Evolutionary conservation across 2,329 filamentous ascomycete species (phyloP), one percentile per base, ranked within the genome.

Genomic region (Lecanicillium sp.): DNA sequence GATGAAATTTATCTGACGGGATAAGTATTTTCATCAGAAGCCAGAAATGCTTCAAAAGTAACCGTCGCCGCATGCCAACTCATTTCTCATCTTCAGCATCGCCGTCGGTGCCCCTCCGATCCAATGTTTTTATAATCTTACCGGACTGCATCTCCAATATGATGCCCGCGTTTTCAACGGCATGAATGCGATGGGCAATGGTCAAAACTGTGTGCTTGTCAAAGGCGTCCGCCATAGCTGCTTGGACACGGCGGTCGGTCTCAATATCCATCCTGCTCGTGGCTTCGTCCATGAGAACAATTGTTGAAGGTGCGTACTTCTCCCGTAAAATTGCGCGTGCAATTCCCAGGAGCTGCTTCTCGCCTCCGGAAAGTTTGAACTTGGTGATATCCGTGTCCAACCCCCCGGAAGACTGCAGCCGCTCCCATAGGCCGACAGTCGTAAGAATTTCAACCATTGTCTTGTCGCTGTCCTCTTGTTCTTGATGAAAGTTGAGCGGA

Each of bases 261-360:
- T 62, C 59, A 59, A 68, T 69, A 43, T 72, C 70, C 9, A 46
- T 37, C 4, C 29, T 38, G 36, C 40, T 42, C 27, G 40, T 39
- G 17, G 36, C 36, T 32, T 42, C 40, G 28, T 42, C 40, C 7
- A 42, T 17, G 8, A 42, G 28, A 3, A 39, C 28, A 14, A 42
- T 19, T 5, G 15, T 29, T 9, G 36, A 36, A 17, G 27, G 28
- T 29, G 40, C 35, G 19, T 13, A 39, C 45, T 37, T 19, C 9
- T 39, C 34, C 15, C 53, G 47, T 1, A 58, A 29, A 6, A 59
- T 32, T 11, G 54, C 52, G 7, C 47, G 41, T 3, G 43, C 44
- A 7, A 49, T 33, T 14, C 44, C 42, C 9, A 48, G 20, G 7
- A 47, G 38, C 40, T 49, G 47, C 34, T 41, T 43, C 29, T 49